Percentiles rank a stretch among this genome's conserved stretches.
Conservation (phyloP, 2,329 filamentous ascomycete genomes). For the Dactylellina cionopaga region DNA sequence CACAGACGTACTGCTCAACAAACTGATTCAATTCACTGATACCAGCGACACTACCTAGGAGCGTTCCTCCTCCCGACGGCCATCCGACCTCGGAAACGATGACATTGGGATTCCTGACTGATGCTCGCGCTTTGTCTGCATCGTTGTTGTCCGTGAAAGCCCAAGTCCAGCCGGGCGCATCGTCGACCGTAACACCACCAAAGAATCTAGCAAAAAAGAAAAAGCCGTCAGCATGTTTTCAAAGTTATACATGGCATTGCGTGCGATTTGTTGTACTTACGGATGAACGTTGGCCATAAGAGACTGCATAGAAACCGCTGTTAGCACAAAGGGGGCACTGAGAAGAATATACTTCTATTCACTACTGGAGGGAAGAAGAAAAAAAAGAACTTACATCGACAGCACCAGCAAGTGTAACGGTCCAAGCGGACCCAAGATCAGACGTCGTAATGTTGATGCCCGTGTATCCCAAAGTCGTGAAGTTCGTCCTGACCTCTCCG, state of each 20-base stretch:
- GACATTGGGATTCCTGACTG: conserved; percentile 70
- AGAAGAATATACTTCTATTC: background rate
- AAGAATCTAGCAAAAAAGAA: conserved; percentile 79
- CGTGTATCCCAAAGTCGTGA: conserved; percentile 72
- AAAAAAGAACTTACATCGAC: conserved; percentile 71
- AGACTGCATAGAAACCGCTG: background rate
- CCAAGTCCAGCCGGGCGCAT: conserved; percentile 82
- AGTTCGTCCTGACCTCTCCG: conserved; percentile 74
- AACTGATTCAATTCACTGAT: conserved; percentile 85
- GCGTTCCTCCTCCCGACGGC: conserved; percentile 82
- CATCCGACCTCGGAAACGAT: conserved; percentile 92
- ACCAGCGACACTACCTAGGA: conserved; percentile 78
- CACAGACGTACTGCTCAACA: conserved; percentile 85
- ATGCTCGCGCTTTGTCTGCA: conserved; percentile 70
- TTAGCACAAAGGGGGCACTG: conserved; percentile 2
- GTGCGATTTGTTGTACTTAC: conserved; percentile 12
- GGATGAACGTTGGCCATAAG: conserved; percentile 97
- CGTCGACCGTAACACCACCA: conserved; percentile 74
- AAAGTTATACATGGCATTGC: background rate
- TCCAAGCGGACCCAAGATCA: conserved; percentile 91
- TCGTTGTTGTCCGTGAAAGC: conserved; percentile 81
- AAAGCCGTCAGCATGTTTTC: conserved; percentile 6
- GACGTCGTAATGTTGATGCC: conserved; percentile 83
- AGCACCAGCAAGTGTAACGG: conserved; percentile 71
- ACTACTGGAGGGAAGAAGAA: no score